A percentile compares a stretch with the other conserved stretches of the same genome.
phyloP scores from a whole-genome alignment of 2,329 filamentous ascomycete genomes.

The Canariomyces notabilis region DNA sequence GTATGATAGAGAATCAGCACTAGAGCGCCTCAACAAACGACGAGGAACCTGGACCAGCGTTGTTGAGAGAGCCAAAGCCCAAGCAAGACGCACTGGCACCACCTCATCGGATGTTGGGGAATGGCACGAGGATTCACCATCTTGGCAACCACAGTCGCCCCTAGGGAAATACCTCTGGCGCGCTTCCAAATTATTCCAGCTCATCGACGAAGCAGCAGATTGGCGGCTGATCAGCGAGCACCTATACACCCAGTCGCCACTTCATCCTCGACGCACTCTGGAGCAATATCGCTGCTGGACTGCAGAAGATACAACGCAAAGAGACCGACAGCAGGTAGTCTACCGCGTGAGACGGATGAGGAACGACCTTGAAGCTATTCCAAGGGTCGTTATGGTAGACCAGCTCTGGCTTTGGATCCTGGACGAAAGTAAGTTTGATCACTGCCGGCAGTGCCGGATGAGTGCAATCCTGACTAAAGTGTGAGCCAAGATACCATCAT shows the following conservation, averaged over 20 bases:
- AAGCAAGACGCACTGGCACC: slow-evolving; percentile 16
- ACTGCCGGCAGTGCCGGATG: neutral
- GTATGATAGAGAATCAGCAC: slow-evolving; percentile 15
- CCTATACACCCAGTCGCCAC: slow-evolving; percentile 24
- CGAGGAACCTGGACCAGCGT: slow-evolving; percentile 21
- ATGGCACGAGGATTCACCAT: slow-evolving; percentile 13
- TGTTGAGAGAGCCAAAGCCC: slow-evolving; percentile 15
- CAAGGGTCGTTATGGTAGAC: slow-evolving; percentile 31
- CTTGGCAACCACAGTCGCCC: slow-evolving; percentile 18
- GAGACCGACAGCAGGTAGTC: slow-evolving; percentile 30
- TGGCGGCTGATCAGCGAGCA: slow-evolving; percentile 23
- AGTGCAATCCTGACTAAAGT: neutral
- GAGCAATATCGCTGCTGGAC: slow-evolving; percentile 37
- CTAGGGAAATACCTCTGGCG: slow-evolving; percentile 20
- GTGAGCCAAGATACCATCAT: slow-evolving; percentile 32
- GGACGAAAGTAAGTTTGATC: slow-evolving; percentile 24
- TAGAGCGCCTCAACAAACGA: slow-evolving; percentile 20
- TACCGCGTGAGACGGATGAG: slow-evolving; percentile 22
- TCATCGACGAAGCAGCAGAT: slow-evolving; percentile 24
- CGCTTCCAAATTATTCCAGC: slow-evolving; percentile 20
- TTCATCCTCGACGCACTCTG: slow-evolving; percentile 32
- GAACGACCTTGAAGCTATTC: slow-evolving; percentile 17
- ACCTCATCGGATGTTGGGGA: slow-evolving; percentile 9
- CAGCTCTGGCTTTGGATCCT: slow-evolving; percentile 26
- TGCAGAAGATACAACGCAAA: slow-evolving; percentile 29